Percentiles rank a stretch among this genome's conserved stretches.
phyloP scores from a whole-genome alignment of 345 rosid genomes.

The Euphorbia peplus region DNA sequence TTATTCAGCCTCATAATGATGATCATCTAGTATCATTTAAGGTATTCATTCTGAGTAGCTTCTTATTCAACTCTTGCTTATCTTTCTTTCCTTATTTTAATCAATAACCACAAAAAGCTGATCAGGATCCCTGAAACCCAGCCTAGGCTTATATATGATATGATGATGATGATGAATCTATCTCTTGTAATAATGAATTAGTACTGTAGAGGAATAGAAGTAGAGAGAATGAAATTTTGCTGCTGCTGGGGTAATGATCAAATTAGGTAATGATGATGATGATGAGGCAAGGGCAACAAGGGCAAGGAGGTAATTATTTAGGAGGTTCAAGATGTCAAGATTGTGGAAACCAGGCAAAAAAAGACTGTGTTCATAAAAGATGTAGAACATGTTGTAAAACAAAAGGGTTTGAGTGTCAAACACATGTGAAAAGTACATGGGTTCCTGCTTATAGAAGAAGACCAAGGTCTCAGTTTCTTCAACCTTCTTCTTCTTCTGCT shows the following conservation, averaged over 20 bases:
- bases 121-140: not conserved
- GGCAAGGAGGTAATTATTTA: not conserved
- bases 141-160: not conserved
- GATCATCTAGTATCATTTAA: no score
- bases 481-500: not conserved
- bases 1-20: no score
- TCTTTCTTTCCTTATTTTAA: not conserved
- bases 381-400: conserved; percentile 65
- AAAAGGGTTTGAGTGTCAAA: conserved; percentile 52
- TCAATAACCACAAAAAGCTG: not conserved
- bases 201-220: not conserved
- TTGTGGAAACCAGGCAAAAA: conserved; percentile 73
- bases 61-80: no score
- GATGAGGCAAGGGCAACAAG: conserved; percentile 23
- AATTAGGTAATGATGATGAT: conserved; percentile 9
- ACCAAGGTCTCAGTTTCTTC: conserved; percentile 15
- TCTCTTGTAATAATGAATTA: no score
- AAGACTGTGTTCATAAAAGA: conserved; percentile 47
- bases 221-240: not conserved
- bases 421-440: conserved; percentile 74
- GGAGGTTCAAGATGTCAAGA: conserved; percentile 53
- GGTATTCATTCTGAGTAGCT: no score
- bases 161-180: no score
- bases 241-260: not conserved
- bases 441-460: conserved; percentile 52